A percentile compares a stretch with the other conserved stretches of the same genome.
These are phyloP conservation scores for Sequoiadendron giganteum DNA, from an alignment of 75 land plant species.

Conservation along the genomic window DNA sequence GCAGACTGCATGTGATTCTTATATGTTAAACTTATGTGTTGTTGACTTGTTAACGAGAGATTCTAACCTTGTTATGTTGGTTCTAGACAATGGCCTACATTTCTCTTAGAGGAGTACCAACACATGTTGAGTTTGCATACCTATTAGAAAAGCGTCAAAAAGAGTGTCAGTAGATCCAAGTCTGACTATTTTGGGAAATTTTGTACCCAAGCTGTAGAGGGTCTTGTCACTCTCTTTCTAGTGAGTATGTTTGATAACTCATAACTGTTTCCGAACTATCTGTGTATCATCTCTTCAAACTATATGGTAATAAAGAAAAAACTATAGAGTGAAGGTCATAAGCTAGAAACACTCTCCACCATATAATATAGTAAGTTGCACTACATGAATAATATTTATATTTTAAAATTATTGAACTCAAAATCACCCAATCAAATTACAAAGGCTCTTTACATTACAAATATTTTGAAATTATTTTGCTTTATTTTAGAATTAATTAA, in stretches of 20 bases:
- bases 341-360: no score
- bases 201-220: slow-evolving; percentile 61
- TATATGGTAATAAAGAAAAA: slow-evolving; percentile 40
- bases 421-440: no score
- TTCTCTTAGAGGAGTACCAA: slow-evolving; percentile 48
- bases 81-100: slow-evolving; percentile 62
- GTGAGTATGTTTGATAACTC: slow-evolving; percentile 43
- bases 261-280: slow-evolving; percentile 46
- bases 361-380: no score
- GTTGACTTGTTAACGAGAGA: neutral
- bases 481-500: no score
- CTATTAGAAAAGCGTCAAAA: slow-evolving; percentile 48
- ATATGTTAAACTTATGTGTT: neutral
- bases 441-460: no score
- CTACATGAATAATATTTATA: no score
- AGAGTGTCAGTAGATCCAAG: slow-evolving; percentile 66
- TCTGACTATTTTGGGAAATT: slow-evolving; percentile 45
- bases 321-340: slow-evolving; percentile 15
- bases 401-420: no score
- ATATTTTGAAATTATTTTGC: no score
- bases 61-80: neutral
- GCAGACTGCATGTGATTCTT: neutral
- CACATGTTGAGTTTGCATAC: slow-evolving; percentile 60
- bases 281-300: slow-evolving; percentile 62
- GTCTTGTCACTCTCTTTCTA: slow-evolving; percentile 38